These are phyloP conservation scores for Colletotrichum sp. DNA, from an alignment of 2,329 filamentous ascomycete genomes.

Conservation along the genomic window DNA sequence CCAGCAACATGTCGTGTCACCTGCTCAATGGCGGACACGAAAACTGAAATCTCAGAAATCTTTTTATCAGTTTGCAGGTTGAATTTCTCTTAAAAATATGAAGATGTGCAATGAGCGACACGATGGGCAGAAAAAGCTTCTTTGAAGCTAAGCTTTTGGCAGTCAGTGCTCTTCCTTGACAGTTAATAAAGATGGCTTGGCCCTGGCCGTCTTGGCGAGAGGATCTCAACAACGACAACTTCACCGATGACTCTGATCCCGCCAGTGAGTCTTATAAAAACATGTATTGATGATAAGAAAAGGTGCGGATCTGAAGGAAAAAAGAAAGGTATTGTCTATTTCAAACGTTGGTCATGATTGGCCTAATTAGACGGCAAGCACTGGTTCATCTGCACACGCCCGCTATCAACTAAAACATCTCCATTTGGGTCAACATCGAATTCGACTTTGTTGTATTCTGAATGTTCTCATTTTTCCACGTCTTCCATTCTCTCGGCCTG, in stretches of 20 bases:
- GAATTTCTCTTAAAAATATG: neutral
- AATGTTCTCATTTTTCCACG: neutral
- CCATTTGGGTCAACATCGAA: neutral
- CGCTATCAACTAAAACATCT: neutral
- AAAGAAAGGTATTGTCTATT: neutral
- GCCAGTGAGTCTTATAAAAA: neutral
- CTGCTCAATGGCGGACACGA: neutral
- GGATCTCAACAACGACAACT: neutral
- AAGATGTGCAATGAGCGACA: neutral
- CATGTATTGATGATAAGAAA: neutral
- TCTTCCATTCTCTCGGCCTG: neutral
- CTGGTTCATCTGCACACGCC: neutral
- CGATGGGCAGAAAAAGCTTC: neutral
- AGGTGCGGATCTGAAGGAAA: neutral
- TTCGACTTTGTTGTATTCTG: neutral
- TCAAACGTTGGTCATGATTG: neutral
- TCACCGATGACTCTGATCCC: neutral
- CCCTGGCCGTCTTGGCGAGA: neutral
- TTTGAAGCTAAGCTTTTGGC: neutral
- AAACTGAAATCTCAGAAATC: no score
- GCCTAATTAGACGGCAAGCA: accelerated
- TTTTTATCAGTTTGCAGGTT: neutral
- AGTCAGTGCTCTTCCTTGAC: neutral
- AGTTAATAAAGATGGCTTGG: neutral
- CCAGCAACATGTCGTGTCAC: neutral